Conservation (phyloP, 352 stramenopile species). For the Pythium brachiatum region DNA sequence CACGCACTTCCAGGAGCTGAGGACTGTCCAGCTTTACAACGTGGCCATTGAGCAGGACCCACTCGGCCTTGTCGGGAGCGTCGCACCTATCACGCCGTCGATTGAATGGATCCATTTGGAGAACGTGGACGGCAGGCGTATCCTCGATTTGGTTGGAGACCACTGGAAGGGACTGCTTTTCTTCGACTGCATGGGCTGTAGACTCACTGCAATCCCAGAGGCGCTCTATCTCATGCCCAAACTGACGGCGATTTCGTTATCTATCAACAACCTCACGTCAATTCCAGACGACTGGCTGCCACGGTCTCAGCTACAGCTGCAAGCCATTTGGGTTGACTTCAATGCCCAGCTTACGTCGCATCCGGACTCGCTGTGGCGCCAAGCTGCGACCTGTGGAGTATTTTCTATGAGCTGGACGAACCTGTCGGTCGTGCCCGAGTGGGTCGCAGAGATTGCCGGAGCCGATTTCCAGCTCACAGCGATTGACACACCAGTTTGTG, state of each 20-base stretch:
- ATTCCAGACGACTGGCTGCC: background rate
- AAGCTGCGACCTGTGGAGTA: background rate
- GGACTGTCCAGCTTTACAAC: background rate
- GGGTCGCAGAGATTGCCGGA: background rate
- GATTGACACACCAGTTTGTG: background rate
- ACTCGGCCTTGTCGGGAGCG: conserved; percentile 1
- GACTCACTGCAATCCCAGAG: background rate
- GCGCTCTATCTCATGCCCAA: background rate
- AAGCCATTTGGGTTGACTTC: background rate
- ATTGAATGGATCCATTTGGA: conserved; percentile 1
- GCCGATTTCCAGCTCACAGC: background rate
- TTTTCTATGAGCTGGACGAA: background rate
- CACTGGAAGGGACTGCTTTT: conserved; percentile 1
- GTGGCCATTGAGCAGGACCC: background rate
- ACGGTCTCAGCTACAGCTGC: background rate
- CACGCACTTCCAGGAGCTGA: background rate
- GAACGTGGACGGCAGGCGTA: background rate
- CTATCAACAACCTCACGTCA: background rate
- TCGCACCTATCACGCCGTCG: background rate
- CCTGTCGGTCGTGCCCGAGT: conserved; percentile 2
- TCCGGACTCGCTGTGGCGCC: background rate
- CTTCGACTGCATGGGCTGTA: conserved; percentile 8
- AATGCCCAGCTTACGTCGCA: background rate
- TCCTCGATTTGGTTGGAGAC: background rate
- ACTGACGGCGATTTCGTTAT: background rate